Evolutionary conservation across 2,329 filamentous ascomycete genomes (phyloP), one percentile per base, ranked within the genome.

Genomic region (Ophiostoma montium): DNA sequence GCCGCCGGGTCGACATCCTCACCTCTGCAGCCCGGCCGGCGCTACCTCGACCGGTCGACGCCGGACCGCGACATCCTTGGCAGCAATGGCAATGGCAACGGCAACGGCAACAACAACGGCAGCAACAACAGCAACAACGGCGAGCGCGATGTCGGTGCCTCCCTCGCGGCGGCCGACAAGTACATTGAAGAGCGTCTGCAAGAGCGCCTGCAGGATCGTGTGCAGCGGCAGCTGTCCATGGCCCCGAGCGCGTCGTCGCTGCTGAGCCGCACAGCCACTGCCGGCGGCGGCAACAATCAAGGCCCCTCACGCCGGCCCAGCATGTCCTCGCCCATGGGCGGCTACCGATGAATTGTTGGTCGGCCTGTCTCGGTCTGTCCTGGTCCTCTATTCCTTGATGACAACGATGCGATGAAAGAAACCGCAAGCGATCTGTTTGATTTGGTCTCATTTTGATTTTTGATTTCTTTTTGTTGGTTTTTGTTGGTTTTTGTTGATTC

Each of bases 291-390:
- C 46, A 11, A 10, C 63, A 53, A 61, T 61, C 19, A 67, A 66
- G 46, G 67, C 71, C 48, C 68, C 70, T 49, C 69, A 66, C 55
- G 63, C 63, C 63, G 68, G 51, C 61, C 62, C 32, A 64, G 58
- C 53, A 56, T 65, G 38, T 67, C 70, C 15, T 55, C 67, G 33
- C 63, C 67, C 33, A 57, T 66, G 13, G 64, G 67, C 54, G 60
- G 63, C 50, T 73, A 72, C 59, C 65, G 71, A 63, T 74, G 61
- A 69, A n/a, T n/a, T n/a, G n/a, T n/a, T n/a, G n/a, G n/a, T n/a
- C n/a, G n/a, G n/a, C n/a, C n/a, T n/a, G n/a, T n/a, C n/a, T n/a
- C n/a, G n/a, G n/a, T n/a, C n/a, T n/a, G n/a, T n/a, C n/a, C n/a
- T n/a, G n/a, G n/a, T n/a, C n/a, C n/a, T 8, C 39, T 15, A 23